A percentile compares a stretch with the other conserved stretches of the same genome.
These are phyloP conservation scores for Zasmidium cellare DNA, from an alignment of 2,329 filamentous ascomycete species.

Conservation along the genomic window DNA sequence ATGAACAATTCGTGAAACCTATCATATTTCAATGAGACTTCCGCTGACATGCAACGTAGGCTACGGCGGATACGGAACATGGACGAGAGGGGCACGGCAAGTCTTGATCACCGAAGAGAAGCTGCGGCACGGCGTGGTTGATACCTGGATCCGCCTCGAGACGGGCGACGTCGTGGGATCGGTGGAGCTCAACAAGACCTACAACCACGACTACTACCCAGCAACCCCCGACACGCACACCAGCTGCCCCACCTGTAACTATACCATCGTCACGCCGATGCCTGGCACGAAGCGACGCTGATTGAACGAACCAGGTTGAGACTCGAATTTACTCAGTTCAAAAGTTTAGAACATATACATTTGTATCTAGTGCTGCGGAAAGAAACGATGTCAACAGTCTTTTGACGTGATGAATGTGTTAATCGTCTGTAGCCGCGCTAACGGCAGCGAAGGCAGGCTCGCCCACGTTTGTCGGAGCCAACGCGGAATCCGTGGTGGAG, in stretches of 20 bases:
- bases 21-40: too few relatives aligned
- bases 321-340: not conserved
- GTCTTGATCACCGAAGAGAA: constrained; percentile 27
- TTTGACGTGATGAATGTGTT: too few relatives aligned
- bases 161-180: constrained; percentile 29
- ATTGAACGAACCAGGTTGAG: constrained; percentile 2
- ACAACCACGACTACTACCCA: constrained; percentile 31
- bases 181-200: constrained; percentile 34
- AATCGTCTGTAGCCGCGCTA: too few relatives aligned
- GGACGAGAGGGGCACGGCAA: constrained; percentile 33
- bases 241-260: constrained; percentile 24
- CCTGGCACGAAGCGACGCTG: constrained; percentile 12
- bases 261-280: constrained; percentile 15
- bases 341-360: not conserved
- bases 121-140: constrained; percentile 19
- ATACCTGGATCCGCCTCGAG: constrained; percentile 37
- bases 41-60: too few relatives aligned
- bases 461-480: not conserved
- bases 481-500: too few relatives aligned
- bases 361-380: not conserved
- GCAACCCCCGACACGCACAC: constrained; percentile 24
- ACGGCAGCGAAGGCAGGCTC: not conserved
- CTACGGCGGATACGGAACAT: constrained; percentile 36
- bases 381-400: too few relatives aligned
- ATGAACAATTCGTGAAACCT: not conserved